Evolutionary conservation across 768 basidiomycete species (phyloP).

Genomic region (Suillus discolor): DNA sequence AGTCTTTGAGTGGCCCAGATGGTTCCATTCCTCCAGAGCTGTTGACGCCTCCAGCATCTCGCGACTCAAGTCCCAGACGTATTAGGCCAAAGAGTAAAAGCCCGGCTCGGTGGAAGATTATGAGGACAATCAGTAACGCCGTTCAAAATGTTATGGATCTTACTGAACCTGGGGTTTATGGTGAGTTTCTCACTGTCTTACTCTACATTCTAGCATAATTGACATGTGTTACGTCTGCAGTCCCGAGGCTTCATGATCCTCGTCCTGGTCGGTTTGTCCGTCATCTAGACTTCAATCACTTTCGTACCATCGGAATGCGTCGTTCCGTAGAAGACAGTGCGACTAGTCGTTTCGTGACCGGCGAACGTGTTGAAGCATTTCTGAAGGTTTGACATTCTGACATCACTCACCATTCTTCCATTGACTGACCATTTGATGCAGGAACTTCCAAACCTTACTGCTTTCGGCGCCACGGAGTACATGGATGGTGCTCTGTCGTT

Average conservation of each 20-base stretch:
- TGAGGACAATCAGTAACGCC: conserved; percentile 78
- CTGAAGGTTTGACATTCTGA: conserved; percentile 58
- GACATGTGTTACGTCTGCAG: conserved; percentile 36
- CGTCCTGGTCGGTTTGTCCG: conserved; percentile 80
- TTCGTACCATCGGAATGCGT: conserved; percentile 95
- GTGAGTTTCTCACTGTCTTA: conserved; percentile 42
- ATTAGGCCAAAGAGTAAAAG: conserved; percentile 76
- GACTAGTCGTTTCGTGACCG: conserved; percentile 90
- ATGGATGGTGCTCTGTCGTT: conserved; percentile 93
- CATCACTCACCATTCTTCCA: conserved; percentile 10
- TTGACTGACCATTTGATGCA: conserved; percentile 31
- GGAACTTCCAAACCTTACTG: conserved; percentile 86
- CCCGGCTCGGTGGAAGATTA: conserved; percentile 82
- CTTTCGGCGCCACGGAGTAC: conserved; percentile 97
- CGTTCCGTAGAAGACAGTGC: conserved; percentile 90
- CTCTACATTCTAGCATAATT: conserved; percentile 7
- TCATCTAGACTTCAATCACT: conserved; percentile 94
- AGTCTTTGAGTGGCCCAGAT: conserved; percentile 62
- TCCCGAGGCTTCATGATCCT: conserved; percentile 70
- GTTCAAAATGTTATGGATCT: conserved; percentile 70
- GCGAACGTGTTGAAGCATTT: conserved; percentile 76
- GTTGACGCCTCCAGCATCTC: conserved; percentile 77
- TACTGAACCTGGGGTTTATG: conserved; percentile 69
- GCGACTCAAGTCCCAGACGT: conserved; percentile 81
- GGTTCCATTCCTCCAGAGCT: conserved; percentile 73